These are phyloP conservation scores for Coemansia sp. DNA, from an alignment of 192 early-diverging fungal genomes.

Conservation along the genomic window DNA sequence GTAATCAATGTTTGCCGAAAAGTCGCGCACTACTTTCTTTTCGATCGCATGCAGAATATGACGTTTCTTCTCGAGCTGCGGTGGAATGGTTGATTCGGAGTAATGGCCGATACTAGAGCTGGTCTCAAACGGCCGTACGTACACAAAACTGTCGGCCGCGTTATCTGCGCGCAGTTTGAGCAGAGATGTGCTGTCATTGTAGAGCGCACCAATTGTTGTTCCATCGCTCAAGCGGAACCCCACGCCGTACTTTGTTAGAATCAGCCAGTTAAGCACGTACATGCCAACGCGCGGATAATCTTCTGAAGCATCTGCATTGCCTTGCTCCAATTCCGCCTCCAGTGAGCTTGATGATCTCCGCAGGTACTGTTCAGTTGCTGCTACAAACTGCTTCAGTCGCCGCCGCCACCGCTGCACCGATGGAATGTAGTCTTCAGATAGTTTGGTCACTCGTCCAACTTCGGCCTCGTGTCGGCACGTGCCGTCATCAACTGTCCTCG, in stretches of 20 bases:
- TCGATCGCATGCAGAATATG: constrained; percentile 29
- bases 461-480: constrained; percentile 14
- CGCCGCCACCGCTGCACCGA: constrained; percentile 41
- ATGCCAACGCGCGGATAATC: constrained; percentile 50
- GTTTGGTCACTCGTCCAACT: constrained; percentile 39
- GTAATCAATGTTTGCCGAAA: constrained; percentile 27
- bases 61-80: constrained; percentile 46
- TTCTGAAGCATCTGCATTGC: neutral
- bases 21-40: constrained; percentile 28
- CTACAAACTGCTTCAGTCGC: constrained; percentile 33
- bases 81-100: constrained; percentile 22
- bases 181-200: constrained; percentile 85
- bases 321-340: constrained; percentile 20
- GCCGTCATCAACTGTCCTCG: too few relatives aligned
- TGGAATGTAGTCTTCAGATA: constrained; percentile 45
- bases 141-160: constrained; percentile 22
- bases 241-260: constrained; percentile 81
- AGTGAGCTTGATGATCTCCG: constrained; percentile 22
- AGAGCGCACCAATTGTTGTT: constrained; percentile 71
- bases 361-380: constrained; percentile 22
- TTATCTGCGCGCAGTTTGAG: constrained; percentile 13
- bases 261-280: constrained; percentile 89
- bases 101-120: constrained; percentile 46
- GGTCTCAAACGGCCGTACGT: constrained; percentile 38
- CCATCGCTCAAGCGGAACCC: constrained; percentile 87